Percentiles rank a stretch among this genome's conserved stretches.
These are phyloP conservation scores for Sphagnum tenellum DNA, from an alignment of 225 moss, liverwort and hornwort species.

Conservation along the genomic window DNA sequence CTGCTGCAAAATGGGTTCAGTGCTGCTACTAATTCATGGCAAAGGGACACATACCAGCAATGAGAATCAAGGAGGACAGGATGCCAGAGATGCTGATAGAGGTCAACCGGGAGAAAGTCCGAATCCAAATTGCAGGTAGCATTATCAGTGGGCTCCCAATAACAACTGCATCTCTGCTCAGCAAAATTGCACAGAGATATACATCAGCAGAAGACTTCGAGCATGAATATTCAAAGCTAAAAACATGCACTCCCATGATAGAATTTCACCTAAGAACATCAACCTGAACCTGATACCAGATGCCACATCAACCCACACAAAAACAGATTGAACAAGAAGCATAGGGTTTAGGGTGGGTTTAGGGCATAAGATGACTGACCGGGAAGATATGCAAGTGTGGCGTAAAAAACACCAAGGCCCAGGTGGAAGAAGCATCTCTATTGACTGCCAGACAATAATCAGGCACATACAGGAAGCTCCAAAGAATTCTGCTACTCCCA, in stretches of 20 bases:
- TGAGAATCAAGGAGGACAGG: constrained; percentile 65
- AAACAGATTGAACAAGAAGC: too few relatives aligned
- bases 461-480: constrained; percentile 85
- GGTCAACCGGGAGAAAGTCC: constrained; percentile 74
- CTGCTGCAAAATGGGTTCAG: too few relatives aligned
- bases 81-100: constrained; percentile 86
- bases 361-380: constrained; percentile 20
- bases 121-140: constrained; percentile 77
- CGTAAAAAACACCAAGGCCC: constrained; percentile 39
- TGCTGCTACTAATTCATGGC: neutral
- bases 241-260: too few relatives aligned
- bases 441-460: constrained; percentile 88
- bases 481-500: constrained; percentile 82
- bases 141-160: constrained; percentile 61
- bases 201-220: too few relatives aligned
- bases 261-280: too few relatives aligned
- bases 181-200: too few relatives aligned
- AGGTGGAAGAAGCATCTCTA: constrained; percentile 63
- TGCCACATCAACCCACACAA: too few relatives aligned
- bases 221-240: too few relatives aligned
- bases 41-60: constrained; percentile 32
- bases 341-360: too few relatives aligned
- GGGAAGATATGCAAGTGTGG: constrained; percentile 37
- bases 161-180: constrained; percentile 50
- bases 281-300: too few relatives aligned